Percentiles rank a stretch among this genome's conserved stretches.
phyloP scores from a whole-genome alignment of 2,329 filamentous ascomycete species.

The Aspergillus aculeatinus region DNA sequence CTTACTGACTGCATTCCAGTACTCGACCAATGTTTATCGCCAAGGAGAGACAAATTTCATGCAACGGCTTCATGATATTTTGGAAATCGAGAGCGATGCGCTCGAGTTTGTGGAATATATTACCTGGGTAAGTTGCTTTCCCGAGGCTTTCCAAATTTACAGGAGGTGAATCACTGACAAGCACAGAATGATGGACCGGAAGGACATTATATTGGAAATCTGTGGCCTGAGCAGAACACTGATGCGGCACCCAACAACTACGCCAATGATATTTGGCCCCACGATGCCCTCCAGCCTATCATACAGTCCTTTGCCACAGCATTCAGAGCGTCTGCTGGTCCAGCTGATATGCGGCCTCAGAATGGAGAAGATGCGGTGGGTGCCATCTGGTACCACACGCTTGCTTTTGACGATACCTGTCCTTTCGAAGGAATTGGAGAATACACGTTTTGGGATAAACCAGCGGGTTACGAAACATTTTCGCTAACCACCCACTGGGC shows the following conservation, averaged over 20 bases:
- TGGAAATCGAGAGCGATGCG: constrained; percentile 30
- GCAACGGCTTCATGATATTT: constrained; percentile 29
- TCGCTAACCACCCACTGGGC: no score
- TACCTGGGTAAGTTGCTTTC: constrained; percentile 26
- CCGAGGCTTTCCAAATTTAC: constrained; percentile 5
- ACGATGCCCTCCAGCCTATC: constrained; percentile 37
- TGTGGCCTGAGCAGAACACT: constrained; percentile 36
- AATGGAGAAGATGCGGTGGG: constrained; percentile 19
- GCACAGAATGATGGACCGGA: constrained; percentile 40
- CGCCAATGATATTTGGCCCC: constrained; percentile 27
- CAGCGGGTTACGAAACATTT: no score
- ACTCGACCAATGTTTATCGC: constrained; percentile 25
- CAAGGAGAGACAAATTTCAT: constrained; percentile 41
- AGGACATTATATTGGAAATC: constrained; percentile 43
- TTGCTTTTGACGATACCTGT: not conserved
- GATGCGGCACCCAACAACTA: constrained; percentile 27
- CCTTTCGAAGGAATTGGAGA: no score
- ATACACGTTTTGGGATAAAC: no score
- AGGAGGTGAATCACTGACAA: not conserved
- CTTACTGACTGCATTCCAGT: not conserved
- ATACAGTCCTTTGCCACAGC: constrained; percentile 38
- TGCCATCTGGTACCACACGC: constrained; percentile 28
- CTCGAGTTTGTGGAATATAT: constrained; percentile 41
- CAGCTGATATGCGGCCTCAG: constrained; percentile 18
- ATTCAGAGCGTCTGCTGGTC: constrained; percentile 35